phyloP scores from a whole-genome alignment of 2,329 filamentous ascomycete species.

The Aspergillus caelatus region DNA sequence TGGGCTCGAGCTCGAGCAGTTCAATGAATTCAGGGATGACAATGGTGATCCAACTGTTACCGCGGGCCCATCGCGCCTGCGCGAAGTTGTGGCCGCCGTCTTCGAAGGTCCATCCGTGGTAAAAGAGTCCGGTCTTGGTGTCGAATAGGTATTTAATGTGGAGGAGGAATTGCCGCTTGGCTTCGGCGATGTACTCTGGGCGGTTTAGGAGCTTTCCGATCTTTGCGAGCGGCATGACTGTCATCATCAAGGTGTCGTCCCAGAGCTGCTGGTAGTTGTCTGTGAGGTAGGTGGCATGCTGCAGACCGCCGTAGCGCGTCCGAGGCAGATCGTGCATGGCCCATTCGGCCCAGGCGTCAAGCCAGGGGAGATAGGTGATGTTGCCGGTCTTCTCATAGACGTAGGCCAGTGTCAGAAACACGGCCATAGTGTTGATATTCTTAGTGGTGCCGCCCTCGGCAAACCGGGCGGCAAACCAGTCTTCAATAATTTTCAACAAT shows the following conservation, averaged over 20 bases:
- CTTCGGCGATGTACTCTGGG: conserved; percentile 75
- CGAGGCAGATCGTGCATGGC: conserved; percentile 74
- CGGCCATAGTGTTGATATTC: conserved; percentile 84
- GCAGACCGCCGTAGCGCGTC: conserved; percentile 72
- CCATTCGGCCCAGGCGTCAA: conserved; percentile 82
- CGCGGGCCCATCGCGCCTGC: conserved; percentile 58
- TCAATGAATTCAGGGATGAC: conserved; percentile 83
- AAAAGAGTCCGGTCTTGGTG: conserved; percentile 71
- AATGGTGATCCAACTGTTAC: conserved; percentile 72
- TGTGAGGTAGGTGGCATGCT: conserved; percentile 73
- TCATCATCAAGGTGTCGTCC: conserved; percentile 91
- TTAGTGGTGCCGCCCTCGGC: conserved; percentile 74
- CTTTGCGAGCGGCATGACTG: conserved; percentile 76
- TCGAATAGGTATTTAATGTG: conserved; percentile 81
- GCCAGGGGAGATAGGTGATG: conserved; percentile 71
- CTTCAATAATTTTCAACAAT: conserved; percentile 67
- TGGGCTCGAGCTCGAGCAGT: conserved; percentile 62
- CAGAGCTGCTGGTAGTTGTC: conserved; percentile 76
- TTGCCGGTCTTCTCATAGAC: conserved; percentile 76
- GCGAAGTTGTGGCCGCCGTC: conserved; percentile 65
- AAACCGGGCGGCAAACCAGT: conserved; percentile 73
- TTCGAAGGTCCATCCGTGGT: conserved; percentile 80
- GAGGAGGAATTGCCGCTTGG: conserved; percentile 74
- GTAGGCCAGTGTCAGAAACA: conserved; percentile 73
- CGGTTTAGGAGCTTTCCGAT: conserved; percentile 72